Conservation (phyloP, 805 yeast genomes). For the Lipomyces chichibuensis region DNA sequence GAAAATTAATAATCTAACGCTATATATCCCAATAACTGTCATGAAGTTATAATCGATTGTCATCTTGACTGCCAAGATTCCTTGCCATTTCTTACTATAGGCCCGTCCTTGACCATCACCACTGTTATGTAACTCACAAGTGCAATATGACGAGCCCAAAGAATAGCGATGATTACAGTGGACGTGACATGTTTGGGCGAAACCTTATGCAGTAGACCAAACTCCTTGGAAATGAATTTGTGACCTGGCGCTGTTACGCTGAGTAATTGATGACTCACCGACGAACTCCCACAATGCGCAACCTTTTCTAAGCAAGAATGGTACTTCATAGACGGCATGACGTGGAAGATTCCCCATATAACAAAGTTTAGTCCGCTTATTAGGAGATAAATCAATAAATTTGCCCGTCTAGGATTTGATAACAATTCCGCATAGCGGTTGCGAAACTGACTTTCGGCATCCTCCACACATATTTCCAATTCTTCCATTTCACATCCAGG, state of each 20-base stretch:
- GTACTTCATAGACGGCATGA: slow-evolving; percentile 4
- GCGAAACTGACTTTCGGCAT: neutral
- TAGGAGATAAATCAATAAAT: neutral
- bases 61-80: neutral
- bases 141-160: slow-evolving; percentile 5
- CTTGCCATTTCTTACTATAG: neutral
- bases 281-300: neutral
- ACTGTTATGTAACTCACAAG: slow-evolving; percentile 1
- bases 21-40: slow-evolving; percentile 1
- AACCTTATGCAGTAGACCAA: neutral
- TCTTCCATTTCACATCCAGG: neutral
- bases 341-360: neutral
- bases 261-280: neutral
- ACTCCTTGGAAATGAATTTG: neutral
- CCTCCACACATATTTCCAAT: neutral
- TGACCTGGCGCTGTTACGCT: neutral
- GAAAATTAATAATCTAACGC: neutral
- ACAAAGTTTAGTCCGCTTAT: neutral
- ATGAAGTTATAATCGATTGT: neutral
- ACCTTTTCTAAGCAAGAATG: neutral
- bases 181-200: neutral
- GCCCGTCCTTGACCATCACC: neutral
- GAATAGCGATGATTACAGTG: neutral
- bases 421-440: neutral
- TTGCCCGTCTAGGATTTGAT: neutral